A percentile compares a stretch with the other conserved stretches of the same genome.
Evolutionary conservation across 2,329 filamentous ascomycete species (phyloP).

Genomic region (Claviceps paspali): DNA sequence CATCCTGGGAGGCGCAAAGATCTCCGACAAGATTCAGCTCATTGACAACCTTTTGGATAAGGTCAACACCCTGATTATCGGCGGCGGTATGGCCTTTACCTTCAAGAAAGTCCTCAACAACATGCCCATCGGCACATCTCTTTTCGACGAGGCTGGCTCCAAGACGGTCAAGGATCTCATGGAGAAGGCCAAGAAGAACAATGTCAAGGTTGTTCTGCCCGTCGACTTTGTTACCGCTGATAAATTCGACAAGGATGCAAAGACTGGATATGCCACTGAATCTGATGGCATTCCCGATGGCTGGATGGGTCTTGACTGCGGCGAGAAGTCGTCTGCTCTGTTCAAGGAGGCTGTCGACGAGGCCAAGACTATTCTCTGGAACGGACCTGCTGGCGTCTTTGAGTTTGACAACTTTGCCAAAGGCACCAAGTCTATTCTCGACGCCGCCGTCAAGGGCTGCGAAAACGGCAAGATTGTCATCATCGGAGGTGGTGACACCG

Average conservation of each 20-base stretch:
- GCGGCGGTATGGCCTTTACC: constrained; percentile 96
- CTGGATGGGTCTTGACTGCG: constrained; percentile 96
- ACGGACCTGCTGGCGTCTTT: constrained; percentile 93
- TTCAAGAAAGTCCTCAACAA: constrained; percentile 98
- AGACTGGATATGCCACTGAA: constrained; percentile 69
- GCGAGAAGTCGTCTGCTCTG: constrained; percentile 71
- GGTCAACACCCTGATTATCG: constrained; percentile 92
- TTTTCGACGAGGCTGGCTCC: constrained; percentile 88
- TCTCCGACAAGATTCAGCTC: constrained; percentile 98
- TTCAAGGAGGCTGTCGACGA: constrained; percentile 79
- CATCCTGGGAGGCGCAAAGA: constrained; percentile 95
- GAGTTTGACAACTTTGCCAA: constrained; percentile 90
- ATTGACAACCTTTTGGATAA: constrained; percentile 98
- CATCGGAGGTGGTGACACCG: constrained; percentile 95
- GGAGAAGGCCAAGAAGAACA: constrained; percentile 92
- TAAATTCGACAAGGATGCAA: constrained; percentile 80
- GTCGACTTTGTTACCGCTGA: constrained; percentile 93
- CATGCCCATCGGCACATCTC: constrained; percentile 74
- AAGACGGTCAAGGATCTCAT: constrained; percentile 80
- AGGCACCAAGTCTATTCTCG: constrained; percentile 83
- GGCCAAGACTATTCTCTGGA: constrained; percentile 96
- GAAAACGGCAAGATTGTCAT: constrained; percentile 78
- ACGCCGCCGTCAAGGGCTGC: constrained; percentile 70
- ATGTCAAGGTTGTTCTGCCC: constrained; percentile 87
- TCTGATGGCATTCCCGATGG: constrained; percentile 83